Base-by-base conservation (phyloP, 1,139 yeast species). In the Scheffersomyces stambukii region DNA sequence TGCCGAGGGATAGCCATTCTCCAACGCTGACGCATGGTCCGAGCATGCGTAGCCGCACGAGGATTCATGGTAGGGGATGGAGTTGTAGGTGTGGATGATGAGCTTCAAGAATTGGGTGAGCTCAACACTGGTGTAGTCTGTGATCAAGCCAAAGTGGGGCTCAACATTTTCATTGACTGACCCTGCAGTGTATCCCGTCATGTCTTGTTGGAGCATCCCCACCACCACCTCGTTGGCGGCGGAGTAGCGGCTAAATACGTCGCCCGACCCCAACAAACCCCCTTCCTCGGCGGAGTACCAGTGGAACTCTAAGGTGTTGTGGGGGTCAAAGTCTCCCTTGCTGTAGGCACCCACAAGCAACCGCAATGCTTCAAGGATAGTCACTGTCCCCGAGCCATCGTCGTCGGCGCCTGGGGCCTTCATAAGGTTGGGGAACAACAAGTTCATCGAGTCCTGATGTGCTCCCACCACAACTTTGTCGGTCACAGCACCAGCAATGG, bases 381-480 rank as follows among this genome's bases (percentile, higher is more conserved):
- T 82, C 6, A 81, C 79, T 3, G 89, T 80, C 6, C 97, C 97
- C 4, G 91, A 77, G 2, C 95, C 95, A 52, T 89, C 86, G 48
- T 89, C 98, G 53, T 89, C 97, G 4, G 96, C 96, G 5, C 97
- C 98, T 2, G 97, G 97, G 0, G 96, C 88, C 25, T 75, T 70
- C 43, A 81, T 50, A 13, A 78, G 38, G 28, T 64, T 66, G n/a
- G 95, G 95, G 35, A 84, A 67, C 29, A 84, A 43, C 36, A 85
- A 63, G 50, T 86, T 88, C 38, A 78, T 71, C 2, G 95, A 82
- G 52, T 89, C 98, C 50, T 82, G 85, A 57, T 91, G 97, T 15
- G 95, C 82, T 0, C 96, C 96, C 16, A 89, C 74, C 12, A 89
- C 76, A 3, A 89, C 81, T 28, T 58, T 58, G 23, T 60, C 60